Percentiles rank a stretch among this genome's conserved stretches.
phyloP scores from a whole-genome alignment of 768 basidiomycete genomes.

The Naganishia vaughanmartiniae region DNA sequence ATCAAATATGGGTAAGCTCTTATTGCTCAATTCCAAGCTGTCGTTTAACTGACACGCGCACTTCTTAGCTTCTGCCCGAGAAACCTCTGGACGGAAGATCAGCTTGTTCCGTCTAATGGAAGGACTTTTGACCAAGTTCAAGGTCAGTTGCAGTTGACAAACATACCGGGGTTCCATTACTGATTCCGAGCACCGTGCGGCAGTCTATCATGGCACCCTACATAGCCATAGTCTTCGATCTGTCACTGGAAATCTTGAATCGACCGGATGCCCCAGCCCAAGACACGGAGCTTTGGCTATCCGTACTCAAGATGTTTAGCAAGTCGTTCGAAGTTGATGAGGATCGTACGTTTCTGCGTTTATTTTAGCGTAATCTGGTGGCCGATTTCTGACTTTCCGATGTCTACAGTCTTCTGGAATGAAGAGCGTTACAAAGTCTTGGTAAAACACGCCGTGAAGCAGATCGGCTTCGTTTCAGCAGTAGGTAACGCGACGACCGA shows the following conservation, averaged over 20 bases:
- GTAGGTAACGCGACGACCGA: slow-evolving; percentile 43
- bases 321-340: slow-evolving; percentile 77
- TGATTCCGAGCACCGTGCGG: slow-evolving; percentile 8
- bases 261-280: slow-evolving; percentile 40
- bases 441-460: slow-evolving; percentile 62
- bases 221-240: slow-evolving; percentile 70
- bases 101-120: slow-evolving; percentile 74
- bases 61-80: neutral
- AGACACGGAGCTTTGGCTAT: slow-evolving; percentile 62
- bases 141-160: slow-evolving; percentile 57
- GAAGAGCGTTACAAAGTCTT: slow-evolving; percentile 52
- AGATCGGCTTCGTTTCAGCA: slow-evolving; percentile 61
- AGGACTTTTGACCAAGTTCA: slow-evolving; percentile 79
- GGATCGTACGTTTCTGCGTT: slow-evolving; percentile 60
- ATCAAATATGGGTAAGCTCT: neutral
- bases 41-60: slow-evolving; percentile 38
- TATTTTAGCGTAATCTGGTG: neutral
- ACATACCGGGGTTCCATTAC: neutral
- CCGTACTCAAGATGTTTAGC: slow-evolving; percentile 62
- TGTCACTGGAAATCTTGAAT: slow-evolving; percentile 63
- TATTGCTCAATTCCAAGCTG: slow-evolving; percentile 29
- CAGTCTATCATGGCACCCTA: slow-evolving; percentile 88
- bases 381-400: slow-evolving; percentile 2
- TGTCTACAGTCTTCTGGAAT: slow-evolving; percentile 74
- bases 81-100: slow-evolving; percentile 56